These are phyloP conservation scores for Tulasnella sp. DNA, from an alignment of 768 basidiomycete genomes.

Conservation along the genomic window DNA sequence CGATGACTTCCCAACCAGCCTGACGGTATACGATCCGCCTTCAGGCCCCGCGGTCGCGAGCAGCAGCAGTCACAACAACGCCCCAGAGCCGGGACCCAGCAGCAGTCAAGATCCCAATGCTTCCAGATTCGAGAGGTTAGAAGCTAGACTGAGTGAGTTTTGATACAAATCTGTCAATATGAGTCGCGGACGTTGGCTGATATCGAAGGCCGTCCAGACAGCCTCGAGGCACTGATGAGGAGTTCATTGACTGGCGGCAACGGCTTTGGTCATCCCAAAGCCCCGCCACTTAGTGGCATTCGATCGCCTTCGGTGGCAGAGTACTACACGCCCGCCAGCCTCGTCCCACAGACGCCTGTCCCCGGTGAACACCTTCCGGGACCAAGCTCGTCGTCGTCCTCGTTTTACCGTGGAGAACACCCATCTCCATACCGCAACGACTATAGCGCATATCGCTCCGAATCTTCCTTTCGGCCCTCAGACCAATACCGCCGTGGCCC, in stretches of 20 bases:
- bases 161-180: neutral
- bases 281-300: neutral
- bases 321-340: neutral
- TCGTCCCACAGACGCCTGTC: neutral
- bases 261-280: neutral
- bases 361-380: neutral
- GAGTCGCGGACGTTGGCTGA: neutral
- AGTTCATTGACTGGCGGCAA: neutral
- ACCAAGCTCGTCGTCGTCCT: neutral
- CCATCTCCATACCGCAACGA: neutral
- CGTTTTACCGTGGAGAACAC: slow-evolving; percentile 1
- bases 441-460: neutral
- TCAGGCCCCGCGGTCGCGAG: neutral
- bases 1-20: slow-evolving; percentile 45
- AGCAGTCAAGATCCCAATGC: neutral
- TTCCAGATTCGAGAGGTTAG: slow-evolving; percentile 6
- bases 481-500: neutral
- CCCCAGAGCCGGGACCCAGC: neutral
- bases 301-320: neutral
- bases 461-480: slow-evolving; percentile 1
- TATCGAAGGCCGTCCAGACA: neutral
- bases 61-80: neutral
- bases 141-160: slow-evolving; percentile 14
- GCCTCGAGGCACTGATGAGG: neutral
- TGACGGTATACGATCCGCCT: neutral